phyloP scores from a whole-genome alignment of 169 alveolate genomes.

The Eimeria sp. region DNA sequence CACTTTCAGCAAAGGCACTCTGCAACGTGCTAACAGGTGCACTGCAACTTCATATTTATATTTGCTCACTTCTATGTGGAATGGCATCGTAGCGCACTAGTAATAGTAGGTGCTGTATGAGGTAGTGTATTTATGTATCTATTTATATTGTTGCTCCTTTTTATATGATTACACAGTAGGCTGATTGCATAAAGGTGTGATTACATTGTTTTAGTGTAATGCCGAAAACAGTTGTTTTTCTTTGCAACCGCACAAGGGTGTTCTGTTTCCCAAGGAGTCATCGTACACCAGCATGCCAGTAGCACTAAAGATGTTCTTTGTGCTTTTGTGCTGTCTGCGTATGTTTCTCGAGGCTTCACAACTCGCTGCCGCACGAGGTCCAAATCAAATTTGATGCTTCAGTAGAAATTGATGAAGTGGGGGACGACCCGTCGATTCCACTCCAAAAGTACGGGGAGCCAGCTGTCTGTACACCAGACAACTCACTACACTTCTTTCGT shows the following conservation, averaged over 20 bases:
- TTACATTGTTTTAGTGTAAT: too few species aligned
- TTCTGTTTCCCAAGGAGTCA: neutral
- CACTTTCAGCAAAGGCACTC: conserved; percentile 63
- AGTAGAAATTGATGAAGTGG: conserved; percentile 51
- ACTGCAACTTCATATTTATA: neutral
- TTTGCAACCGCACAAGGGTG: neutral
- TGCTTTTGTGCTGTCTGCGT: neutral
- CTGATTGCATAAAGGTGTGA: too few species aligned
- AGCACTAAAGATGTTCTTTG: neutral
- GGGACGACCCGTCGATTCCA: conserved; percentile 67
- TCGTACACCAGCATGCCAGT: neutral
- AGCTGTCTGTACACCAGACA: neutral
- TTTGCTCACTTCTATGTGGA: neutral
- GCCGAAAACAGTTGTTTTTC: neutral
- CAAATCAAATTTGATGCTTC: conserved; percentile 70
- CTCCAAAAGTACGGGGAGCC: conserved; percentile 19
- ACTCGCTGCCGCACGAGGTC: conserved; percentile 59
- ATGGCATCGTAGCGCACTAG: neutral
- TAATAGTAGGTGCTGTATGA: too few species aligned
- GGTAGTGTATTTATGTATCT: too few species aligned
- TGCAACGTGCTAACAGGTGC: conserved; percentile 62
- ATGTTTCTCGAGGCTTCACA: conserved; percentile 1
- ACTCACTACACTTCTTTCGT: neutral
- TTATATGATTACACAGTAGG: too few species aligned
- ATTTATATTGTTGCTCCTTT: too few species aligned